phyloP scores from a whole-genome alignment of 805 yeast species.

The Candida michaelii region DNA sequence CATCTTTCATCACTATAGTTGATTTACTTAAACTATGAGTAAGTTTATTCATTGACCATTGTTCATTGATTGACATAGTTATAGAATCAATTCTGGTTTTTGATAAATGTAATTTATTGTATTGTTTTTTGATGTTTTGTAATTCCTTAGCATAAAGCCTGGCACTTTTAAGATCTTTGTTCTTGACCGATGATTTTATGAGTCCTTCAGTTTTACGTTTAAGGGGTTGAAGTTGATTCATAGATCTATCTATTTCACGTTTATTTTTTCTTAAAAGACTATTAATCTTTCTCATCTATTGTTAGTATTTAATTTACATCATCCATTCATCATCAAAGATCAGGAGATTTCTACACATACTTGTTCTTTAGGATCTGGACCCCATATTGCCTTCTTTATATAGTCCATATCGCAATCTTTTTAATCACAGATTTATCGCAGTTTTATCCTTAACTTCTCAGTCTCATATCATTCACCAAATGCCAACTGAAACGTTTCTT shows the following conservation, averaged over 20 bases:
- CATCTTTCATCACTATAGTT: conserved; percentile 84
- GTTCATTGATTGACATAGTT: conserved; percentile 86
- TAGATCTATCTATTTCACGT: conserved; percentile 79
- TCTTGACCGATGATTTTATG: conserved; percentile 72
- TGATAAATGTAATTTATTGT: conserved; percentile 69
- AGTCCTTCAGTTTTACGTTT: conserved; percentile 76
- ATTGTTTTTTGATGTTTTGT: conserved; percentile 69
- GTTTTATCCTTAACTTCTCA: no score
- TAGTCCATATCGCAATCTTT: conserved; percentile 69
- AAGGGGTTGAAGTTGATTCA: conserved; percentile 54
- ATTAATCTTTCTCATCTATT: conserved; percentile 69
- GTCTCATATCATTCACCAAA: neutral
- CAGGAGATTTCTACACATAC: no score
- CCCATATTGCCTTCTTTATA: conserved; percentile 86
- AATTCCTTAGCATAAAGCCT: conserved; percentile 80
- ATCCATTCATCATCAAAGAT: no score
- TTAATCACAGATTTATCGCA: no score
- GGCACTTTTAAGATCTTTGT: conserved; percentile 75
- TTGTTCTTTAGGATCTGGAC: conserved; percentile 94
- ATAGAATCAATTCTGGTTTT: conserved; percentile 86
- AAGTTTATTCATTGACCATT: conserved; percentile 79
- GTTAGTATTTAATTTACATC: no score
- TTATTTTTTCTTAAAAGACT: conserved; percentile 78
- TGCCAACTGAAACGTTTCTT: conserved; percentile 21
- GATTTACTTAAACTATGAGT: conserved; percentile 79